These are phyloP conservation scores for Phenoliferia sp. DNA, from an alignment of 1,284 basidiomycete species.

Conservation along the genomic window DNA sequence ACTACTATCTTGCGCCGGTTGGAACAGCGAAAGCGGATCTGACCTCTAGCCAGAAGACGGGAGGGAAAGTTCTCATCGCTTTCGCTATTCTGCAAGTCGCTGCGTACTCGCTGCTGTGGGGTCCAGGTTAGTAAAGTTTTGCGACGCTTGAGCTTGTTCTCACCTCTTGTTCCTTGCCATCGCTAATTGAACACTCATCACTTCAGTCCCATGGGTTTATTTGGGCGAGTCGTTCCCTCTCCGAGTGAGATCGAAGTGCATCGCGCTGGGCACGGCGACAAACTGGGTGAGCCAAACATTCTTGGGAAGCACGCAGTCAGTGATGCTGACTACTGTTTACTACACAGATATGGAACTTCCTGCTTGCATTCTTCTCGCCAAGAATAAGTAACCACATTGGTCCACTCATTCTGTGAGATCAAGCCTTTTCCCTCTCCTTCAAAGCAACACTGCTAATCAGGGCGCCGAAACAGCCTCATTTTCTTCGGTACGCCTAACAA, in stretches of 20 bases:
- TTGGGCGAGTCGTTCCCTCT: slow-evolving; percentile 63
- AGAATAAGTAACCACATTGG: slow-evolving; percentile 50
- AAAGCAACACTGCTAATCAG: too few relatives aligned
- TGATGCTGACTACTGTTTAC: too few relatives aligned
- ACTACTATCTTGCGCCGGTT: slow-evolving; percentile 58
- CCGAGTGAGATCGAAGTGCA: slow-evolving; percentile 63
- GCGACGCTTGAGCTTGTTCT: too few relatives aligned
- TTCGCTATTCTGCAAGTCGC: slow-evolving; percentile 71
- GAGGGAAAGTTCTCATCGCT: slow-evolving; percentile 53
- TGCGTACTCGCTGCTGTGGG: slow-evolving; percentile 67
- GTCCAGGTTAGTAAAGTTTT: slow-evolving; percentile 45
- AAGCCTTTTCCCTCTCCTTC: too few relatives aligned
- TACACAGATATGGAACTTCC: slow-evolving; percentile 62
- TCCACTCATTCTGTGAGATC: slow-evolving; percentile 56
- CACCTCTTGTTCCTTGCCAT: too few relatives aligned
- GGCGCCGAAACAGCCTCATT: too few relatives aligned
- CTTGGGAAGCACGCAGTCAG: too few relatives aligned
- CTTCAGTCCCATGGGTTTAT: slow-evolving; percentile 53
- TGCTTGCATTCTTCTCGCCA: slow-evolving; percentile 53
- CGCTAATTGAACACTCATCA: too few relatives aligned
- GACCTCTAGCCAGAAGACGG: slow-evolving; percentile 45
- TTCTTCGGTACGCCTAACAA: neutral
- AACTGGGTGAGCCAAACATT: slow-evolving; percentile 42
- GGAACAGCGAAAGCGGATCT: slow-evolving; percentile 47
- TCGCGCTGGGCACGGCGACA: slow-evolving; percentile 46